Conservation (phyloP, 192 early-diverging fungal genomes). For the Backusella luteola region DNA sequence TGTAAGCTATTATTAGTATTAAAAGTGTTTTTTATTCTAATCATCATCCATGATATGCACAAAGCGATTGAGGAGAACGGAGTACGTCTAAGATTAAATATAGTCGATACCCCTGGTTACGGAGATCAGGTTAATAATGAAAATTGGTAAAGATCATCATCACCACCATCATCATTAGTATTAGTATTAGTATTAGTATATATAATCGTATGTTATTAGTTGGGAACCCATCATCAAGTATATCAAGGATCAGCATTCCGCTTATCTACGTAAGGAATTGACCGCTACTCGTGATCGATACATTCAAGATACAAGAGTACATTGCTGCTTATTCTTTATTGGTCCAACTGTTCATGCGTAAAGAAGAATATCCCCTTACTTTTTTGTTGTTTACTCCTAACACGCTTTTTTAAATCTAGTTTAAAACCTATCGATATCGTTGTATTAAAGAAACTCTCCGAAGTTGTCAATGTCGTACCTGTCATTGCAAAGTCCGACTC, state of each 20-base stretch:
- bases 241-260: slow-evolving; percentile 97
- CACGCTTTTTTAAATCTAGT: slow-evolving; percentile 30
- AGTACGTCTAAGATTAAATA: slow-evolving; percentile 88
- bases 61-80: slow-evolving; percentile 93
- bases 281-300: slow-evolving; percentile 82
- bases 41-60: neutral
- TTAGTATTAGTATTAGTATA: slow-evolving; percentile 95
- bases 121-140: slow-evolving; percentile 99
- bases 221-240: slow-evolving; percentile 98
- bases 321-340: slow-evolving; percentile 95
- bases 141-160: slow-evolving; percentile 61
- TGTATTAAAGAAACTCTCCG: slow-evolving; percentile 78
- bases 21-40: neutral
- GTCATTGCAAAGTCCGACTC: slow-evolving; percentile 90
- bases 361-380: slow-evolving; percentile 16
- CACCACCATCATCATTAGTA: slow-evolving; percentile 49
- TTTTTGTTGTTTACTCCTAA: slow-evolving; percentile 8
- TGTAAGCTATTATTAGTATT: slow-evolving; percentile 44
- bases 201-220: slow-evolving; percentile 56
- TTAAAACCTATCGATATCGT: slow-evolving; percentile 85
- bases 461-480: slow-evolving; percentile 83
- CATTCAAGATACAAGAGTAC: slow-evolving; percentile 92
- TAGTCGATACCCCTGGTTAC: slow-evolving; percentile 97
- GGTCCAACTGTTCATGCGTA: slow-evolving; percentile 92
- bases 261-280: slow-evolving; percentile 90